These are phyloP conservation scores for Suhomyces faveliae DNA, from an alignment of 805 yeast genomes.

Conservation along the genomic window DNA sequence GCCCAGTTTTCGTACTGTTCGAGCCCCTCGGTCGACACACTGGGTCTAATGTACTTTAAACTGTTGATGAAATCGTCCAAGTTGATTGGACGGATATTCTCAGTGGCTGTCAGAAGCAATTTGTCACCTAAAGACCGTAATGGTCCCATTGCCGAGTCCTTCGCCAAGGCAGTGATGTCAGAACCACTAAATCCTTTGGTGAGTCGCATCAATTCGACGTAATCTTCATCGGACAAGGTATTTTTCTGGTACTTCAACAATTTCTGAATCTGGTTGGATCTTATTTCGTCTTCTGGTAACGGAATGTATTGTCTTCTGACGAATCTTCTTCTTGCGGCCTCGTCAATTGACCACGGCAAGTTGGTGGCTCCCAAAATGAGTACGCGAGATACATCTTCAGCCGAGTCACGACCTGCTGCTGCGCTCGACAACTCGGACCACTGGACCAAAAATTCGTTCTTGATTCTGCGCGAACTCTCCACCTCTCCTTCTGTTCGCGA, in stretches of 20 bases:
- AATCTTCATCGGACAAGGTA: constrained; percentile 62
- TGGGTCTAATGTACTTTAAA: constrained; percentile 77
- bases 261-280: constrained; percentile 66
- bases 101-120: constrained; percentile 64
- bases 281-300: constrained; percentile 82
- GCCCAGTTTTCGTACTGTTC: constrained; percentile 89
- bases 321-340: constrained; percentile 92
- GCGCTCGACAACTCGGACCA: constrained; percentile 93
- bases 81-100: constrained; percentile 72
- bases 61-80: constrained; percentile 74
- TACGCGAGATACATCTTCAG: constrained; percentile 54
- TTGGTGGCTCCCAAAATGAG: constrained; percentile 93
- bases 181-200: constrained; percentile 91
- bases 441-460: constrained; percentile 89
- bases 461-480: constrained; percentile 85
- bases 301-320: constrained; percentile 92
- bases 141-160: constrained; percentile 98
- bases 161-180: constrained; percentile 89
- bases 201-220: constrained; percentile 54
- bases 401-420: constrained; percentile 61
- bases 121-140: constrained; percentile 85
- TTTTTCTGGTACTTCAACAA: constrained; percentile 72
- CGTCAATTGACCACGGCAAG: constrained; percentile 96
- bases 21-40: constrained; percentile 82
- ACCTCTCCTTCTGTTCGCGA: constrained; percentile 75